Evolutionary conservation across 306 rosid species (phyloP).

Genomic region (Betula pendula): DNA sequence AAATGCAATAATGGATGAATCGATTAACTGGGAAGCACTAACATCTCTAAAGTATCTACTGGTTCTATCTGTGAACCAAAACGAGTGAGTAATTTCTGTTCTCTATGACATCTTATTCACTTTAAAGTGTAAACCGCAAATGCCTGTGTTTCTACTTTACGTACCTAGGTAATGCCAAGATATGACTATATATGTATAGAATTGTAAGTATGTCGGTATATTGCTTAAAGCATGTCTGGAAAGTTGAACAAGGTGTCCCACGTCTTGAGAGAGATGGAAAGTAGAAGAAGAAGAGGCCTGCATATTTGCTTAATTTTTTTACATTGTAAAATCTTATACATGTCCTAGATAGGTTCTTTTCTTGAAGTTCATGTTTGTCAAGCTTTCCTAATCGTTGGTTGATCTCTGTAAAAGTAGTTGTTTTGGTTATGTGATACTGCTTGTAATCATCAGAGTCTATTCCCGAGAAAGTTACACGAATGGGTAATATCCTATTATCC

Average conservation of each 20-base stretch:
- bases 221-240: background rate
- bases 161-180: background rate
- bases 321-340: background rate
- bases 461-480: constrained; percentile 11
- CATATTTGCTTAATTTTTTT: background rate
- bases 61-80: constrained; percentile 68
- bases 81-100: constrained; percentile 57
- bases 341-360: background rate
- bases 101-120: constrained; percentile 8
- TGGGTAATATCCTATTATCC: constrained; percentile 1
- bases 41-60: constrained; percentile 53
- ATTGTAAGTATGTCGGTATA: background rate
- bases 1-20: constrained; percentile 54
- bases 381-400: constrained; percentile 3
- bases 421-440: constrained; percentile 8
- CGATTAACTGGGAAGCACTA: constrained; percentile 75
- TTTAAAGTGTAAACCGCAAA: background rate
- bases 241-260: background rate
- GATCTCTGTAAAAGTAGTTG: constrained; percentile 7
- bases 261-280: background rate
- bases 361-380: constrained; percentile 7
- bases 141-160: background rate
- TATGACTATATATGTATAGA: background rate
- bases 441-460: constrained; percentile 8
- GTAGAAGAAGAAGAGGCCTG: background rate